Conservation (phyloP, 106 monocot genomes). For the Apostasia shenzhenica region DNA sequence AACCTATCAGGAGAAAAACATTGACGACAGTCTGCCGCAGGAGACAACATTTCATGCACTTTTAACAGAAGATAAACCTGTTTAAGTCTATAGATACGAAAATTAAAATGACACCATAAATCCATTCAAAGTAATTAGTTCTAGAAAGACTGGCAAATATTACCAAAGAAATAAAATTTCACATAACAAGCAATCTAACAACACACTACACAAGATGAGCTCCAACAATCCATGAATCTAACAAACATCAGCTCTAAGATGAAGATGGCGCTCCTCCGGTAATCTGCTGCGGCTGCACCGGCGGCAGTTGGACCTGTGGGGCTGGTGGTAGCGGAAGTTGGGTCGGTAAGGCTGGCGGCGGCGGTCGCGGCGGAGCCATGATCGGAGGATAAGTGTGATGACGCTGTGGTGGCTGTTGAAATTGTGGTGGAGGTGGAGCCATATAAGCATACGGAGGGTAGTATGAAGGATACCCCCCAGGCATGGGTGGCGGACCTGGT, state of each 20-base stretch:
- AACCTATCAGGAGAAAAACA: too few relatives aligned
- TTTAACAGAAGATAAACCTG: too few relatives aligned
- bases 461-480: constrained; percentile 50
- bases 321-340: constrained; percentile 1
- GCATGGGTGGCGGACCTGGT: constrained; percentile 23
- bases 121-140: too few relatives aligned
- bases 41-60: too few relatives aligned
- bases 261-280: constrained; percentile 21
- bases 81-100: too few relatives aligned
- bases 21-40: too few relatives aligned
- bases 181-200: too few relatives aligned
- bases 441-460: constrained; percentile 75
- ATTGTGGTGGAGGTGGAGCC: constrained; percentile 39
- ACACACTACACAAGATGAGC: too few relatives aligned
- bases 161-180: too few relatives aligned
- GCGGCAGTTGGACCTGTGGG: not conserved
- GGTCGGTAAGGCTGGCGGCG: constrained; percentile 1
- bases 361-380: constrained; percentile 31
- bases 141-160: too few relatives aligned
- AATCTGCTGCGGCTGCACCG: constrained; percentile 22
- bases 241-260: constrained; percentile 19
- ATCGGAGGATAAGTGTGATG: constrained; percentile 41
- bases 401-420: constrained; percentile 27
- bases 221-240: too few relatives aligned
- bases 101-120: too few relatives aligned